These are phyloP conservation scores for Trichoderma arundinaceum DNA, from an alignment of 2,329 filamentous ascomycete genomes.

Conservation along the genomic window DNA sequence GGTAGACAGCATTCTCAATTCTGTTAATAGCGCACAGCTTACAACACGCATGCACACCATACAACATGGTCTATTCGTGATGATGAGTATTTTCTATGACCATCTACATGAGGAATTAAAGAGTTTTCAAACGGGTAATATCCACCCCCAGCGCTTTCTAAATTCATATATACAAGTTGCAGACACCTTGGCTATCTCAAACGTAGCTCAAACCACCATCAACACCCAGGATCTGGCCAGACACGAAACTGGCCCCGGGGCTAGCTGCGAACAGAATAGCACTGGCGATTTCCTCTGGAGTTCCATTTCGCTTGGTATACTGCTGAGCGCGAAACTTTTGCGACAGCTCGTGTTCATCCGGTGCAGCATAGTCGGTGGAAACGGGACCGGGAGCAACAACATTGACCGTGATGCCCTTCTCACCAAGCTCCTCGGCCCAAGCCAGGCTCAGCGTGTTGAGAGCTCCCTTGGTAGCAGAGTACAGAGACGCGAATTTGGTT, in stretches of 20 bases:
- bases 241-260: slow-evolving; percentile 34
- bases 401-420: slow-evolving; percentile 56
- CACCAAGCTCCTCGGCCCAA: slow-evolving; percentile 60
- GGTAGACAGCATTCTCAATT: no score
- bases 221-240: slow-evolving; percentile 34
- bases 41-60: no score
- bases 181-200: not conserved
- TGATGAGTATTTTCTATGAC: no score
- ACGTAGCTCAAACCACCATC: slow-evolving; percentile 33
- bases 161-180: not conserved
- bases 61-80: no score
- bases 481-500: slow-evolving; percentile 54
- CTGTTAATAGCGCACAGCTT: no score
- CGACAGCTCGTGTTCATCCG: slow-evolving; percentile 48
- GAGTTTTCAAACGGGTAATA: not conserved
- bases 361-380: slow-evolving; percentile 59
- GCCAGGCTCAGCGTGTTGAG: slow-evolving; percentile 63
- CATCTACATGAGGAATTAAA: no score
- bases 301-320: slow-evolving; percentile 34
- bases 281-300: slow-evolving; percentile 34
- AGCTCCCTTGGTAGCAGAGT: slow-evolving; percentile 62
- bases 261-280: slow-evolving; percentile 33
- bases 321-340: slow-evolving; percentile 44
- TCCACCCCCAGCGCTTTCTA: not conserved
- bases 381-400: slow-evolving; percentile 53